phyloP scores from a whole-genome alignment of 1,284 basidiomycete species.

The Peniophora sp. region DNA sequence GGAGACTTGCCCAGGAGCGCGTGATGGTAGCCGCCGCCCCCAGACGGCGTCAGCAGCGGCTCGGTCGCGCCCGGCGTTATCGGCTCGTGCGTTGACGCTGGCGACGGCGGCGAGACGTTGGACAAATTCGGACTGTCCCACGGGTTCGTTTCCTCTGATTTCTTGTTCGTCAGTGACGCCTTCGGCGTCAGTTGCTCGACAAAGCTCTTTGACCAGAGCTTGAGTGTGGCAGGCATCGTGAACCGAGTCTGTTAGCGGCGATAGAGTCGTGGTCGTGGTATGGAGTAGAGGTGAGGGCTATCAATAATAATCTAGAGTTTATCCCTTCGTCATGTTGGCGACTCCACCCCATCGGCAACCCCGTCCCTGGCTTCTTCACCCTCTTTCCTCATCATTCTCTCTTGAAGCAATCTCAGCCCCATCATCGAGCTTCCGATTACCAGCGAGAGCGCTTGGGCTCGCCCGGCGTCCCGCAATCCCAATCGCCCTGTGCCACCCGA shows the following conservation, averaged over 20 bases:
- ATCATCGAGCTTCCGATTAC: conserved; percentile 47
- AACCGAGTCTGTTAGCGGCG: conserved; percentile 15
- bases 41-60: conserved; percentile 4
- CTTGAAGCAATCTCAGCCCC: conserved; percentile 38
- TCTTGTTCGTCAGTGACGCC: conserved; percentile 35
- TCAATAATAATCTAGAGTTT: conserved; percentile 5
- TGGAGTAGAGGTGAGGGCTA: not conserved
- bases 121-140: conserved; percentile 44
- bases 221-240: conserved; percentile 42
- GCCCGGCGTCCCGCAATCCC: conserved; percentile 47
- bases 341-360: conserved; percentile 3
- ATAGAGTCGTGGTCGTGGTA: conserved; percentile 6
- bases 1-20: conserved; percentile 29
- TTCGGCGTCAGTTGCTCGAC: conserved; percentile 71
- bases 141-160: conserved; percentile 51
- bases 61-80: conserved; percentile 10
- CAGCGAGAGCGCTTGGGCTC: conserved; percentile 44
- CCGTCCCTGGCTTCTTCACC: not conserved
- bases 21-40: conserved; percentile 26
- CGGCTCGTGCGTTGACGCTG: conserved; percentile 19
- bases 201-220: conserved; percentile 51
- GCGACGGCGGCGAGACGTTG: conserved; percentile 13
- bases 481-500: conserved; percentile 32
- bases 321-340: conserved; percentile 4
- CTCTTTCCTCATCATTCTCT: conserved; percentile 19